Percentiles rank a stretch among this genome's conserved stretches.
Conservation (phyloP, 1,284 basidiomycete genomes). For the Pterulicium gracile region DNA sequence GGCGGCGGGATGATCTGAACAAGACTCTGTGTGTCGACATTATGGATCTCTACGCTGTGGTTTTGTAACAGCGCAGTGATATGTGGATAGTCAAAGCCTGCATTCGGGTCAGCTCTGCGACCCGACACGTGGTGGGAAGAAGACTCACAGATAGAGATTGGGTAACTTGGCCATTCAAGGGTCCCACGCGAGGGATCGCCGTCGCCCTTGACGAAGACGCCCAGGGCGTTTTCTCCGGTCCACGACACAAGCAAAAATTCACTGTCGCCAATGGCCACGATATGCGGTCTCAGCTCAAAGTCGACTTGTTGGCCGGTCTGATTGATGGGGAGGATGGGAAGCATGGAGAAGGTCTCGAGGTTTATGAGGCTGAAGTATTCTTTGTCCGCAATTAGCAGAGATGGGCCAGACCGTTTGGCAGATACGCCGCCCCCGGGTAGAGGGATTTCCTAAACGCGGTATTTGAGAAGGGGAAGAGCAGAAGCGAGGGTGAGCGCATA, state of each 20-base stretch:
- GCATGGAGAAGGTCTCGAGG: conserved; percentile 53
- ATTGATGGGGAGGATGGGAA: conserved; percentile 67
- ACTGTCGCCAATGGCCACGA: conserved; percentile 62
- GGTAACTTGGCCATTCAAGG: conserved; percentile 74
- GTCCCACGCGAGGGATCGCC: conserved; percentile 87
- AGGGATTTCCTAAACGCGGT: conserved; percentile 71
- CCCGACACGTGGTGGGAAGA: neutral
- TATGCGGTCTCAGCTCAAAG: conserved; percentile 50
- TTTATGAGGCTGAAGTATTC: conserved; percentile 71
- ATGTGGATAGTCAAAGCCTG: conserved; percentile 77
- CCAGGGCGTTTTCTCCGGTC: conserved; percentile 69
- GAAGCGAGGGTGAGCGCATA: conserved; percentile 13
- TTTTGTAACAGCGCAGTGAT: conserved; percentile 72
- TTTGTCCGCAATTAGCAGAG: conserved; percentile 67
- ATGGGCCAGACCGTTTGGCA: conserved; percentile 53
- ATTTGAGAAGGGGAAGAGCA: neutral
- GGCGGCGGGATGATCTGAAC: conserved; percentile 50
- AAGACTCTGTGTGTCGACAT: conserved; percentile 63
- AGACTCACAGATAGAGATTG: conserved; percentile 63
- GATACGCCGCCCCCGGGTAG: conserved; percentile 51
- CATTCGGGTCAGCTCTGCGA: neutral
- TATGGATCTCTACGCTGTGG: conserved; percentile 73
- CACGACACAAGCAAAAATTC: conserved; percentile 77
- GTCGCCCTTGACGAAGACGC: conserved; percentile 73
- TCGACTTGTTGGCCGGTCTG: conserved; percentile 40